Conservation (phyloP, 163 green algal genomes). For the Chlamydomonas reinhardtii region DNA sequence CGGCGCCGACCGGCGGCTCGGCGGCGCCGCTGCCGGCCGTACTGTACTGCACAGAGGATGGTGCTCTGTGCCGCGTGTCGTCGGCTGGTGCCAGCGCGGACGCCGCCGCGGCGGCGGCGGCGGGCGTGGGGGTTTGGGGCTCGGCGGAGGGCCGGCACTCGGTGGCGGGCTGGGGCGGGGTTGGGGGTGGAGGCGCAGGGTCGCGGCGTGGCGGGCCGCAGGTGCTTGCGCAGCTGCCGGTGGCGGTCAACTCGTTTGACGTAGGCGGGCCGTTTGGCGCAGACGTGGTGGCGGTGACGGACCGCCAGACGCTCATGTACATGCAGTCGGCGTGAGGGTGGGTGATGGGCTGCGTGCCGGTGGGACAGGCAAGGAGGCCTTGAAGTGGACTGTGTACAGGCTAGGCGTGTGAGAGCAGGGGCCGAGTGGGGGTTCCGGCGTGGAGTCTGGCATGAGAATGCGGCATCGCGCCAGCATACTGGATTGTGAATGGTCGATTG, state of each 20-base stretch:
- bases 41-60: constrained; percentile 62
- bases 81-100: not conserved
- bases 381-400: too few relatives aligned
- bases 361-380: too few relatives aligned
- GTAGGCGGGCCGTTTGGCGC: constrained; percentile 39
- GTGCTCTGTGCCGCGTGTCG: constrained; percentile 43
- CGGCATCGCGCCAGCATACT: too few relatives aligned
- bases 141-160: not conserved
- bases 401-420: too few relatives aligned
- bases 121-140: not conserved
- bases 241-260: constrained; percentile 63
- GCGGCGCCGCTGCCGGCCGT: constrained; percentile 48
- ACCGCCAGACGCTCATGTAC: constrained; percentile 57
- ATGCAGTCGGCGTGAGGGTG: constrained; percentile 21
- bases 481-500: too few relatives aligned
- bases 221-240: constrained; percentile 38
- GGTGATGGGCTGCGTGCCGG: too few relatives aligned
- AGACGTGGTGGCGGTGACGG: constrained; percentile 57
- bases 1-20: not conserved
- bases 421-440: too few relatives aligned
- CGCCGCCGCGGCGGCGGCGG: not conserved
- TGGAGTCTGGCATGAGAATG: too few relatives aligned
- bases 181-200: not conserved
- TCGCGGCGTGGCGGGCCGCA: not conserved
- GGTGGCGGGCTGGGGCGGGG: constrained; percentile 3